phyloP scores from a whole-genome alignment of 78 protist species.

The Dictyostelium purpureum region DNA sequence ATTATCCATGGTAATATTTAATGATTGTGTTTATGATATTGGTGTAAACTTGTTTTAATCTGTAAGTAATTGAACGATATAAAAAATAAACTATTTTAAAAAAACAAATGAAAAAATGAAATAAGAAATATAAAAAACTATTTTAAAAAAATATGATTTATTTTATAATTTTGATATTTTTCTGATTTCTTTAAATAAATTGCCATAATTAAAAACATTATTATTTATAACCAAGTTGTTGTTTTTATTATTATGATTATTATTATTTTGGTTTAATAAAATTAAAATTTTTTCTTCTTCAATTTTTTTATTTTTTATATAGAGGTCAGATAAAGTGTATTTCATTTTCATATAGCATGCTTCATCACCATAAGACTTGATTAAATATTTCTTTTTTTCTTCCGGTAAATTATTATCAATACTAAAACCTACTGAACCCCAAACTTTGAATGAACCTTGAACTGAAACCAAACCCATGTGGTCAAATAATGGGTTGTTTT shows the following conservation, averaged over 20 bases:
- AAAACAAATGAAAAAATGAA: too few relatives aligned
- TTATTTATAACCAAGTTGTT: too few relatives aligned
- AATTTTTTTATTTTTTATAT: neutral
- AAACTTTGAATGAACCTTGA: slow-evolving; percentile 15
- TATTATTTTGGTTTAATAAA: neutral
- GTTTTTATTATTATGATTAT: neutral
- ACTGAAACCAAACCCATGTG: slow-evolving; percentile 20
- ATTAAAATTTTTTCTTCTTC: neutral
- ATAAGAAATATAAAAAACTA: too few relatives aligned
- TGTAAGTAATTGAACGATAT: too few relatives aligned
- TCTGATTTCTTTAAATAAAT: neutral
- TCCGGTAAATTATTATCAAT: neutral
- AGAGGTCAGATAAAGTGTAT: neutral
- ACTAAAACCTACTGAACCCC: slow-evolving; percentile 31
- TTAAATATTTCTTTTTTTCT: slow-evolving; percentile 6
- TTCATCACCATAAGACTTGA: neutral
- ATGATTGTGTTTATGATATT: too few relatives aligned
- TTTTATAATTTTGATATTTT: neutral
- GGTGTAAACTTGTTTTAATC: too few relatives aligned
- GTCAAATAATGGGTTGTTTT: neutral
- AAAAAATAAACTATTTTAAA: too few relatives aligned
- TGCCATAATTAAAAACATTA: neutral
- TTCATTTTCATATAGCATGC: slow-evolving; percentile 19
- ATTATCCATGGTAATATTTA: too few relatives aligned
- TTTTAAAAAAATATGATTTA: too few relatives aligned